Conservation (phyloP, 1,284 basidiomycete species). For the Ceratobasidium theobromae region DNA sequence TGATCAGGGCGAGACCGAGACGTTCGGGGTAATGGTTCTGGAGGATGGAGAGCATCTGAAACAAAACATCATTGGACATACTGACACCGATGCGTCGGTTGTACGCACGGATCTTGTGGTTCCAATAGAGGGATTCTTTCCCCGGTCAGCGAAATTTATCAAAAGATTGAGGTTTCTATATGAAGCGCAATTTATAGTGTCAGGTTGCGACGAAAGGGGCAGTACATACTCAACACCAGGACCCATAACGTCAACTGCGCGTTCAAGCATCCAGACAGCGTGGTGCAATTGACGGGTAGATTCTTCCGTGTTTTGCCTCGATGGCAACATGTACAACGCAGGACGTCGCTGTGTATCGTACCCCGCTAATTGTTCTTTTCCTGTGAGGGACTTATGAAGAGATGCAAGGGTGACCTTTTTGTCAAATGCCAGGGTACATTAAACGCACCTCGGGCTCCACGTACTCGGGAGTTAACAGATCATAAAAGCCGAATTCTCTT, state of each 20-base stretch:
- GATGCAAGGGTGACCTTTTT: background rate
- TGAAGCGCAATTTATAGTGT: background rate
- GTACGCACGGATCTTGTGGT: slow-evolving; percentile 54
- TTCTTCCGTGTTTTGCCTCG: slow-evolving; percentile 81
- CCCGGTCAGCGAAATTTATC: slow-evolving; percentile 80
- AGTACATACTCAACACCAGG: slow-evolving; percentile 71
- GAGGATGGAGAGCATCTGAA: slow-evolving; percentile 49
- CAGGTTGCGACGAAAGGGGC: no score
- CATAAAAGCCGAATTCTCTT: slow-evolving; percentile 68
- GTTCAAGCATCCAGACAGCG: slow-evolving; percentile 72
- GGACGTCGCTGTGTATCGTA: slow-evolving; percentile 71
- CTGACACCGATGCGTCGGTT: background rate
- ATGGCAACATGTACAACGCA: slow-evolving; percentile 76
- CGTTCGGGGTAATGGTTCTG: slow-evolving; percentile 91
- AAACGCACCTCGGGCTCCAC: slow-evolving; percentile 67
- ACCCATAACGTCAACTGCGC: slow-evolving; percentile 69
- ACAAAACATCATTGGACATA: slow-evolving; percentile 4
- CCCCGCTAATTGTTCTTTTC: slow-evolving; percentile 73
- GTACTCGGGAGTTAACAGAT: slow-evolving; percentile 54
- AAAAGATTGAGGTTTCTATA: slow-evolving; percentile 68
- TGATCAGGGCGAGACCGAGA: slow-evolving; percentile 81
- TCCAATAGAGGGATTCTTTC: slow-evolving; percentile 69
- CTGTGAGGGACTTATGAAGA: slow-evolving; percentile 59
- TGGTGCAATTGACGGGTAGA: slow-evolving; percentile 72
- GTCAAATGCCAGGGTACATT: background rate